Conservation (phyloP, 108 stramenopile genomes). For the Parmales sp. region DNA sequence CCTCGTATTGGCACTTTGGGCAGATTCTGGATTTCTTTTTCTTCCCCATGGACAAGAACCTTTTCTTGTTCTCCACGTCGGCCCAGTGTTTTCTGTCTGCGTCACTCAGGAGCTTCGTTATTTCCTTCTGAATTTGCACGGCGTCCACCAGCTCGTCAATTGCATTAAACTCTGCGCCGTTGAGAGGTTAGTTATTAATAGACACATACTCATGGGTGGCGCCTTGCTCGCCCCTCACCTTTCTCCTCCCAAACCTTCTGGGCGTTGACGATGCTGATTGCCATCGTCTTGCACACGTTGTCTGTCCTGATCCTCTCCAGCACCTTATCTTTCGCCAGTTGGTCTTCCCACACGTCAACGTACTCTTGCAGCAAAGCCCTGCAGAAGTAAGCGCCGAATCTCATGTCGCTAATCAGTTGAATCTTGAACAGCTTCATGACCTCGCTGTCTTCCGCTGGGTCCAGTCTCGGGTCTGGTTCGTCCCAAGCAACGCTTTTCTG, state of each 20-base stretch:
- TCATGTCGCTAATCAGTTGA: background rate
- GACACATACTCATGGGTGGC: too few relatives aligned
- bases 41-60: background rate
- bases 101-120: background rate
- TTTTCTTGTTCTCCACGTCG: background rate
- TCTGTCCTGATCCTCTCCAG: background rate
- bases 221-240: too few relatives aligned
- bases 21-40: background rate
- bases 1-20: slow-evolving; percentile 1
- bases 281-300: background rate
- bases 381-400: background rate
- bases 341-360: background rate
- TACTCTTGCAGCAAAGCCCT: background rate
- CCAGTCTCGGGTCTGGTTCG: background rate
- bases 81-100: background rate
- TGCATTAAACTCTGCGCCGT: background rate
- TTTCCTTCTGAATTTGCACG: background rate
- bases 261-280: background rate
- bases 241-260: background rate
- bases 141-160: background rate
- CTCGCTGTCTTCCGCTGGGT: background rate
- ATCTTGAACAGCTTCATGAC: background rate
- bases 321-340: background rate
- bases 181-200: too few relatives aligned
- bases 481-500: background rate